Evolutionary conservation across 352 stramenopile genomes (phyloP), one percentile per base, ranked within the genome.

Genomic region (Sclerospora graminicola): DNA sequence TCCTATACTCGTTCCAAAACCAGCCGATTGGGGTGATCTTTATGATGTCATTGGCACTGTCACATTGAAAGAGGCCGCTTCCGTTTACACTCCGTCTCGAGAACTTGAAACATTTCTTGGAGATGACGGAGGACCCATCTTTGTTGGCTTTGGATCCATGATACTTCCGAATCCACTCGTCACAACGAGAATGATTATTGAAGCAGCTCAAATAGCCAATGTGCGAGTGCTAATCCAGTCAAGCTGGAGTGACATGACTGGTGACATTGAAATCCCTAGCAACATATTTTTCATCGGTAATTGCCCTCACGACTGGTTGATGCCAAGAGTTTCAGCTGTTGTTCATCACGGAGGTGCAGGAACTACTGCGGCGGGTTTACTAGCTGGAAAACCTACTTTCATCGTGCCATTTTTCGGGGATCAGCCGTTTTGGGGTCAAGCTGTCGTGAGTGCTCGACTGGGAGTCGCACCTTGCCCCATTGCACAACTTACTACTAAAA

Each of bases 91-190:
- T 13, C 63, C 48, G 21, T 56, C 21, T 23, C 47, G 5, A 38
- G 40, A 54, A 37, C 57, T 48, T 5, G 48, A 40, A 20, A 37
- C 46, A 2, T 82, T 82, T 29, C 42, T 76, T 1, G 45, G 60
- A 0, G 43, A 29, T 11, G 64, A 82, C 4, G 50, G 49, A 11
- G 71, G 72, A 3, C 85, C 89, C 0, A 85, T 97, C 37, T 97
- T 95, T 48, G 76, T 97, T 10, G 90, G 90, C 0, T 97, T 97
- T 60, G 90, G 90, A 4, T 88, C 63, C 16, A 97, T 97, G 87
- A 71, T 97, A 0, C 69, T 97, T 19, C 57, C 80, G 16, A 65
- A 97, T 32, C 68, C 84, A 0, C 18, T 61, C 15, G 63, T 76
- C 1, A 73, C 68, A 24, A 82, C 60, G n/a, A 70, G 71, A 13